These are phyloP conservation scores for Ensete ventricosum DNA, from an alignment of 176 grass and related monocot genomes.

Conservation along the genomic window DNA sequence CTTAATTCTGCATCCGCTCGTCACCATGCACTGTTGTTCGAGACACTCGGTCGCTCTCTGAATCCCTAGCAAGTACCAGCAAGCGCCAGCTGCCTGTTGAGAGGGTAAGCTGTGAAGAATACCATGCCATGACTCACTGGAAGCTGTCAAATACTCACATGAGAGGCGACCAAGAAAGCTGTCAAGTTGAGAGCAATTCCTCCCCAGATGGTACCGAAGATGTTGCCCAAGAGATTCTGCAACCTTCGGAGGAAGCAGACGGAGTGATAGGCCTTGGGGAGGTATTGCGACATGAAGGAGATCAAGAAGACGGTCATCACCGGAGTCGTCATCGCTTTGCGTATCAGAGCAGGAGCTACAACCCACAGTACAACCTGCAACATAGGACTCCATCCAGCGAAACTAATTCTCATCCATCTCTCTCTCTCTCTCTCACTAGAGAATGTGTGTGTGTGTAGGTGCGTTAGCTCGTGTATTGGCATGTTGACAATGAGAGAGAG, in stretches of 20 bases:
- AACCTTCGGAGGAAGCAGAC: slow-evolving; percentile 56
- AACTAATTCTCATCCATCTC: not conserved
- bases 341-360: slow-evolving; percentile 58
- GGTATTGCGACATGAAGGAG: slow-evolving; percentile 64
- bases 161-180: slow-evolving; percentile 82
- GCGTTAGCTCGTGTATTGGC: too few species aligned
- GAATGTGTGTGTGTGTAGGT: not conserved
- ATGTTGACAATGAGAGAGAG: too few species aligned
- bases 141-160: slow-evolving; percentile 30
- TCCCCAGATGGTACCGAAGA: slow-evolving; percentile 94
- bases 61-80: slow-evolving; percentile 85
- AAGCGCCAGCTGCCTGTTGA: slow-evolving; percentile 63
- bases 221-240: slow-evolving; percentile 48
- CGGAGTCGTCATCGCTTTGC: slow-evolving; percentile 38
- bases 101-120: not conserved
- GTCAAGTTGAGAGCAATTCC: slow-evolving; percentile 83
- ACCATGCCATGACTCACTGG: too few species aligned
- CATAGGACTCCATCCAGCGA: not conserved
- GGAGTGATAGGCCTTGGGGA: slow-evolving; percentile 83
- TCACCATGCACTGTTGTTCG: slow-evolving; percentile 33
- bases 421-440: not conserved
- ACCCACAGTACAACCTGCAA: slow-evolving; percentile 71
- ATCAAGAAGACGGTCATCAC: slow-evolving; percentile 73
- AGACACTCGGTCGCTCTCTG: slow-evolving; percentile 80
- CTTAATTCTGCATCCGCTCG: slow-evolving; percentile 25